A percentile compares a stretch with the other conserved stretches of the same genome.
phyloP scores from a whole-genome alignment of 2,329 filamentous ascomycete species.

The Periconia digitata region DNA sequence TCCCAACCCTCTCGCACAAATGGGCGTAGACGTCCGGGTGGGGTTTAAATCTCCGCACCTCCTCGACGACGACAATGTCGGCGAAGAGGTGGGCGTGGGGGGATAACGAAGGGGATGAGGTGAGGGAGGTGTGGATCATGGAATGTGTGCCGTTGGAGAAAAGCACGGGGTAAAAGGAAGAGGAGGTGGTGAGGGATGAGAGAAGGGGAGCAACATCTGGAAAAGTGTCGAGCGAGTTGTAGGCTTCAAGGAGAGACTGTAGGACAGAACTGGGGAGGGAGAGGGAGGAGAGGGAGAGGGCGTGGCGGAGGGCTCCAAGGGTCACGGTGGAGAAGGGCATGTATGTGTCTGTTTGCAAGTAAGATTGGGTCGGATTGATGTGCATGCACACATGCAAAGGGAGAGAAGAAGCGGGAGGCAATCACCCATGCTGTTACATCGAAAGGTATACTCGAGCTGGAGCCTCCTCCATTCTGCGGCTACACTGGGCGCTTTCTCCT shows the following conservation, averaged over 20 bases:
- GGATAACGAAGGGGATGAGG: conserved; percentile 58
- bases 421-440: conserved; percentile 73
- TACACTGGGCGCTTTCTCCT: conserved; percentile 59
- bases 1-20: conserved; percentile 55
- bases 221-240: conserved; percentile 66
- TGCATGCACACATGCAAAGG: no score
- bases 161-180: conserved; percentile 57
- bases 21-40: conserved; percentile 63
- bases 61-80: conserved; percentile 62
- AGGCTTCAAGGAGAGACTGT: conserved; percentile 61
- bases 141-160: conserved; percentile 70
- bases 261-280: conserved; percentile 50
- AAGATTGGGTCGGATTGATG: neutral
- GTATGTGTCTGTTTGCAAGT: conserved; percentile 55
- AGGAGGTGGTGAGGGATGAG: conserved; percentile 19
- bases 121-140: conserved; percentile 65
- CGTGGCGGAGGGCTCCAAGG: conserved; percentile 62
- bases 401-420: conserved; percentile 5
- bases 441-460: conserved; percentile 78
- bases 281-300: conserved; percentile 60
- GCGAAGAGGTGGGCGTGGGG: conserved; percentile 52
- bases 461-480: conserved; percentile 66
- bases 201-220: conserved; percentile 63
- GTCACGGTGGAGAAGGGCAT: conserved; percentile 66
- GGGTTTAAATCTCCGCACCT: conserved; percentile 65